Evolutionary conservation across 2,329 filamentous ascomycete species (phyloP).

Genomic region (Aspergillus novofumigatus): DNA sequence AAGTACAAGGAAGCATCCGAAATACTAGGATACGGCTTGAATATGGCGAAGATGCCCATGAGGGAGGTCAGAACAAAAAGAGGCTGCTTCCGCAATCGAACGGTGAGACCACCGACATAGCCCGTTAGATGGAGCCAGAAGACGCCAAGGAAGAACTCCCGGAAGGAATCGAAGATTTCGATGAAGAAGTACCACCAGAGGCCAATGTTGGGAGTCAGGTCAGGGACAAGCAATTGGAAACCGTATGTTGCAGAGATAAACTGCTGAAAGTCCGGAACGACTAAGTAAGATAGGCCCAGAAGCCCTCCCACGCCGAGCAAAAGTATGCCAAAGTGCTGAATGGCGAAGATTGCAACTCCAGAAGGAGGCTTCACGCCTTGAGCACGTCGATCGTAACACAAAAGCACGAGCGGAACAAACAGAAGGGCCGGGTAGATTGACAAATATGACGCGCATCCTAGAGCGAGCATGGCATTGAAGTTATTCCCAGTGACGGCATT

Average conservation of each 20-base stretch:
- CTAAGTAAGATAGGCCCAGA: constrained; percentile 65
- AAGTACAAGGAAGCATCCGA: constrained; percentile 85
- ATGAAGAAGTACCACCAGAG: constrained; percentile 99
- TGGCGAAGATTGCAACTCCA: constrained; percentile 47
- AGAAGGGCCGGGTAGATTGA: constrained; percentile 89
- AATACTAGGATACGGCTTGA: constrained; percentile 95
- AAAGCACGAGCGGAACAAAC: constrained; percentile 73
- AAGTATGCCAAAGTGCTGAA: constrained; percentile 52
- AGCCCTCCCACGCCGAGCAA: constrained; percentile 56
- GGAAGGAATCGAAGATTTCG: constrained; percentile 98
- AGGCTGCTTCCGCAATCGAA: constrained; percentile 79
- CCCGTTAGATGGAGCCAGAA: constrained; percentile 94
- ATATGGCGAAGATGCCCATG: constrained; percentile 85
- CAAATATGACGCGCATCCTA: constrained; percentile 84
- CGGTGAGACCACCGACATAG: constrained; percentile 80
- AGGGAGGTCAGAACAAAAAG: constrained; percentile 81
- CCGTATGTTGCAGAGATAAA: constrained; percentile 89
- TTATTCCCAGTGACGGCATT: constrained; percentile 72
- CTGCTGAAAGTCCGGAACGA: constrained; percentile 77
- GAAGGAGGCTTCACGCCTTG: constrained; percentile 29
- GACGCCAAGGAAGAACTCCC: constrained; percentile 92
- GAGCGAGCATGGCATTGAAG: constrained; percentile 73
- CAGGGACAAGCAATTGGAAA: constrained; percentile 82
- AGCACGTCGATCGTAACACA: constrained; percentile 68
- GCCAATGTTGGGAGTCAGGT: constrained; percentile 90